Evolutionary conservation across 2,329 filamentous ascomycete species (phyloP).

Genomic region (Sporothrix luriei): DNA sequence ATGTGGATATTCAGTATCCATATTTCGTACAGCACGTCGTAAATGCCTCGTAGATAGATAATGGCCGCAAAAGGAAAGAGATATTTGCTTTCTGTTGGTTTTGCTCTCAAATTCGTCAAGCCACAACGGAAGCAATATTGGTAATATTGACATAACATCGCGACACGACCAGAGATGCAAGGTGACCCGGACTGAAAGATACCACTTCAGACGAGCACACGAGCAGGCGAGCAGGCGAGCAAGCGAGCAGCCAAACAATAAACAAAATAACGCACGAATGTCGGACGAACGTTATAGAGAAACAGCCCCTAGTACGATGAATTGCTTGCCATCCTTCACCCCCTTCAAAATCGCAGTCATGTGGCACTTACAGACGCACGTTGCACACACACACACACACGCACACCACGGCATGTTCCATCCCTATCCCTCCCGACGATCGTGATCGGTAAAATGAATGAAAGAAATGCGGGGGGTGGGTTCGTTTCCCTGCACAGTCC

Average conservation of each 20-base stretch:
- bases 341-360: background rate
- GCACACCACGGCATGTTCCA: background rate
- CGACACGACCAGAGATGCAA: too few relatives aligned
- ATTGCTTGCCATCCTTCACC: background rate
- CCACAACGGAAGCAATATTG: too few relatives aligned
- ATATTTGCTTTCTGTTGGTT: too few relatives aligned
- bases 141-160: too few relatives aligned
- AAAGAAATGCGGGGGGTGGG: slow-evolving; percentile 13
- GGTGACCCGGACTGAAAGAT: too few relatives aligned
- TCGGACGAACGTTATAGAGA: background rate
- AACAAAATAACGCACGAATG: background rate
- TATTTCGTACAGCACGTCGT: too few relatives aligned
- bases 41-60: too few relatives aligned
- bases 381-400: background rate
- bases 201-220: too few relatives aligned
- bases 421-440: background rate
- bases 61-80: too few relatives aligned
- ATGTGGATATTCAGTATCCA: too few relatives aligned
- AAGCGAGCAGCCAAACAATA: background rate
- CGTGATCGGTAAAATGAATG: background rate
- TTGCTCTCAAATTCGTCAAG: too few relatives aligned
- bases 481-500: background rate
- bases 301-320: background rate
- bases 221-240: too few relatives aligned
- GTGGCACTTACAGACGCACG: background rate